These are phyloP conservation scores for Calamus simplicifolius DNA, from an alignment of 176 grass and related monocot genomes.

Conservation along the genomic window DNA sequence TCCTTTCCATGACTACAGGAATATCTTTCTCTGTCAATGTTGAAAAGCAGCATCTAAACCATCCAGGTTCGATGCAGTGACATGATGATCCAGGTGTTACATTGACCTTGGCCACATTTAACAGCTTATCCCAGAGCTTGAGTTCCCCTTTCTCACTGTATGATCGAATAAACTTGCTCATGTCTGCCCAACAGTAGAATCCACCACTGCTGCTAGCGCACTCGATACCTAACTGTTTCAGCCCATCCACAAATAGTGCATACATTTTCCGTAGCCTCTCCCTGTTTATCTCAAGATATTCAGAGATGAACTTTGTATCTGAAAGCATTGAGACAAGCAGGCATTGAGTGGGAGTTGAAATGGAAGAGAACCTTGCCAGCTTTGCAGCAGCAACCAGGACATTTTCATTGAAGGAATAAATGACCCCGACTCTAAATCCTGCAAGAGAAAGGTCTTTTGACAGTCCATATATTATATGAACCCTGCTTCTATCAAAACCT, in stretches of 20 bases:
- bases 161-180: constrained; percentile 81
- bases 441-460: constrained; percentile 86
- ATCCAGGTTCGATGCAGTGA: constrained; percentile 96
- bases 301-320: constrained; percentile 64
- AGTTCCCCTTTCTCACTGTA: constrained; percentile 91
- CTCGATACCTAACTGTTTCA: constrained; percentile 76
- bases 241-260: constrained; percentile 47
- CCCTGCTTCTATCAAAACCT: constrained; percentile 31
- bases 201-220: constrained; percentile 72
- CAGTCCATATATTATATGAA: constrained; percentile 89
- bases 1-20: constrained; percentile 71
- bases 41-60: constrained; percentile 93
- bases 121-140: constrained; percentile 76
- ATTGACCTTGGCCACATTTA: constrained; percentile 81
- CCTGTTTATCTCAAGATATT: constrained; percentile 58
- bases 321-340: constrained; percentile 20
- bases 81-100: constrained; percentile 82
- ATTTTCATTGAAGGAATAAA: constrained; percentile 78
- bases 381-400: constrained; percentile 66
- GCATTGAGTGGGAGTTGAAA: constrained; percentile 47
- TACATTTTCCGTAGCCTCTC: constrained; percentile 50
- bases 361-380: constrained; percentile 81
- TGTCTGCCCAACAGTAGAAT: constrained; percentile 98
- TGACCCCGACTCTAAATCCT: constrained; percentile 75
- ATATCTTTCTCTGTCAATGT: constrained; percentile 73